Conservation (phyloP, 768 basidiomycete genomes). For the Russula sp. region DNA sequence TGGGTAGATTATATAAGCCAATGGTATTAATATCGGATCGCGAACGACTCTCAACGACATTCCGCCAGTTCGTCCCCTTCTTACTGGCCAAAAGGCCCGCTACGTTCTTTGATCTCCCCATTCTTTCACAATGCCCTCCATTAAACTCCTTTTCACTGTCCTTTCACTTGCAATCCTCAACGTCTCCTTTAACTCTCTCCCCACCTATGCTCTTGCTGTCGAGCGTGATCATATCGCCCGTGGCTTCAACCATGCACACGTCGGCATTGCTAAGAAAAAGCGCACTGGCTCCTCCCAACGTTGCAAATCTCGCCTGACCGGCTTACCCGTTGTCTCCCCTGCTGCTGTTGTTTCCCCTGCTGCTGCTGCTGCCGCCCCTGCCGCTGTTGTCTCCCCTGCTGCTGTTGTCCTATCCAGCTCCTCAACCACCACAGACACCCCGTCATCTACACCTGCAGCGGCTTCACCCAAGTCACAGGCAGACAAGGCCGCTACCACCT, state of each 20-base stretch:
- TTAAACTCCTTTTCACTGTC: constrained; percentile 53
- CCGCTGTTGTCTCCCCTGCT: constrained; percentile 5
- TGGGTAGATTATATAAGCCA: not conserved
- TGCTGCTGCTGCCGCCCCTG: no score
- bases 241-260: constrained; percentile 40
- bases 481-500: constrained; percentile 22
- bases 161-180: constrained; percentile 53
- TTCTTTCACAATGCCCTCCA: constrained; percentile 37
- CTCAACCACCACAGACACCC: constrained; percentile 8
- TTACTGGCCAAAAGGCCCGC: not conserved
- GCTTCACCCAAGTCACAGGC: not conserved
- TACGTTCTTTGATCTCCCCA: constrained; percentile 1
- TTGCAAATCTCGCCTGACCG: constrained; percentile 47
- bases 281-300: constrained; percentile 37
- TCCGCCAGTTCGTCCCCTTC: no score
- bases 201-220: constrained; percentile 49
- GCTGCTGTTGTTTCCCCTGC: constrained; percentile 15
- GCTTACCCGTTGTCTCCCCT: constrained; percentile 16
- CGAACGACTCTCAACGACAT: no score
- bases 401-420: constrained; percentile 22
- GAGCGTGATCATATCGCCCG: constrained; percentile 38
- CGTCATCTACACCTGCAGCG: not conserved
- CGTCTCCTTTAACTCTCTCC: constrained; percentile 41
- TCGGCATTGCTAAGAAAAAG: constrained; percentile 46
- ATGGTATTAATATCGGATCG: not conserved